Conservation (phyloP, 805 yeast genomes). For the Lipomyces spencermartinsiae region DNA sequence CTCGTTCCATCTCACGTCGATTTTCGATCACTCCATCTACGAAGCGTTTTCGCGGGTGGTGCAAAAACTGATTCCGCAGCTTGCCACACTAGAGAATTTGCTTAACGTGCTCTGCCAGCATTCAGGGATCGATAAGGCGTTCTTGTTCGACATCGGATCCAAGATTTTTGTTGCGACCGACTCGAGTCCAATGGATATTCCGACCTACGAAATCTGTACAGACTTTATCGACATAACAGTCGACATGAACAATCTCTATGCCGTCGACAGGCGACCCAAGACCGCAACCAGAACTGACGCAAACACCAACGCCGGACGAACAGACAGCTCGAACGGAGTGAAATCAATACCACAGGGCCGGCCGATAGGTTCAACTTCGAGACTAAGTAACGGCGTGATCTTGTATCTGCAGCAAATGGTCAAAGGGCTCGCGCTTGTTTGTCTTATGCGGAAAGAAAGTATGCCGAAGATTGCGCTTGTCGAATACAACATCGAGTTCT, state of each 20-base stretch:
- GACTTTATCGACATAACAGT: constrained; percentile 95
- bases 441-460: constrained; percentile 74
- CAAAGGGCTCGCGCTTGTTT: constrained; percentile 89
- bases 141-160: constrained; percentile 87
- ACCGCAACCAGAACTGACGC: constrained; percentile 20
- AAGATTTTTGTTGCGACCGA: constrained; percentile 96
- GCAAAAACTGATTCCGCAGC: constrained; percentile 86
- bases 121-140: constrained; percentile 90
- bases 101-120: constrained; percentile 87
- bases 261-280: constrained; percentile 19
- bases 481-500: constrained; percentile 85
- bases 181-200: constrained; percentile 92
- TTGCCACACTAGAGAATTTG: constrained; percentile 86
- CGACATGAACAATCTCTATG: constrained; percentile 66
- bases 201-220: constrained; percentile 94
- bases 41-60: constrained; percentile 95
- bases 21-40: constrained; percentile 93
- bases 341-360: constrained; percentile 3
- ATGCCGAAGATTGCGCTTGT: constrained; percentile 65
- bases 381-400: constrained; percentile 81
- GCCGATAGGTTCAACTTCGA: constrained; percentile 67
- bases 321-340: constrained; percentile 13
- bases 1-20: constrained; percentile 88
- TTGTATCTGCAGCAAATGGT: constrained; percentile 89
- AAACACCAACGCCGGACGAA: constrained; percentile 19